phyloP scores from a whole-genome alignment of 23 red algal species.

The Gracilaria gracilis region DNA sequence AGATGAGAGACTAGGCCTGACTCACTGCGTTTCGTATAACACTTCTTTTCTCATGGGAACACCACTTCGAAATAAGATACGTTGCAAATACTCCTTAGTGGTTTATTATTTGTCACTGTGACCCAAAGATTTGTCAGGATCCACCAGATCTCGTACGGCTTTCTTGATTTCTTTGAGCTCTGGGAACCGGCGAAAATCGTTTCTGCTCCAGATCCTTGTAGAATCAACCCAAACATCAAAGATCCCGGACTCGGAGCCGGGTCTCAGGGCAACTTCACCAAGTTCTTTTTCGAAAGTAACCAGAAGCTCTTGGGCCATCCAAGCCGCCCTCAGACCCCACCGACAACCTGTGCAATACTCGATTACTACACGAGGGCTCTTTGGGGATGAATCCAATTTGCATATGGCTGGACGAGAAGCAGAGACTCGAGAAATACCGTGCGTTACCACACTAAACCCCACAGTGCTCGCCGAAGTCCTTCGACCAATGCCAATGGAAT shows the following conservation, averaged over 20 bases:
- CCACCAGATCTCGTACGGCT: constrained; percentile 52
- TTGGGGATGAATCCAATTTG: constrained; percentile 12
- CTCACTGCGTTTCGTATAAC: no score
- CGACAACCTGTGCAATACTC: constrained; percentile 88
- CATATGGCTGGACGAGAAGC: background rate
- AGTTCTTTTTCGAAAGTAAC: constrained; percentile 74
- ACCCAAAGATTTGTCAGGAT: constrained; percentile 54
- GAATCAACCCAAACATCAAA: constrained; percentile 71
- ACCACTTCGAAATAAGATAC: background rate
- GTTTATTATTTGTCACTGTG: constrained; percentile 53
- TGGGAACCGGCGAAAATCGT: constrained; percentile 55
- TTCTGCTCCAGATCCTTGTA: constrained; percentile 53
- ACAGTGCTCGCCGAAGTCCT: background rate
- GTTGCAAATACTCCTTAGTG: background rate
- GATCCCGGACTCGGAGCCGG: constrained; percentile 40
- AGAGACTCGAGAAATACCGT: background rate
- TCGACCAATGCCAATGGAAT: background rate
- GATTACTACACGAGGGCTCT: constrained; percentile 60
- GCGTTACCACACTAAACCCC: background rate
- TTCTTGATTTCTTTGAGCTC: constrained; percentile 81
- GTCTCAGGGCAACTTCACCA: constrained; percentile 75
- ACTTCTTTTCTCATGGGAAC: background rate
- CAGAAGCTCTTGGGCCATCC: constrained; percentile 83
- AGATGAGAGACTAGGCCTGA: no score
- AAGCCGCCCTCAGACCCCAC: constrained; percentile 75